Evolutionary conservation across 352 stramenopile genomes (phyloP).

Genomic region (Phytophthora cryptogea): DNA sequence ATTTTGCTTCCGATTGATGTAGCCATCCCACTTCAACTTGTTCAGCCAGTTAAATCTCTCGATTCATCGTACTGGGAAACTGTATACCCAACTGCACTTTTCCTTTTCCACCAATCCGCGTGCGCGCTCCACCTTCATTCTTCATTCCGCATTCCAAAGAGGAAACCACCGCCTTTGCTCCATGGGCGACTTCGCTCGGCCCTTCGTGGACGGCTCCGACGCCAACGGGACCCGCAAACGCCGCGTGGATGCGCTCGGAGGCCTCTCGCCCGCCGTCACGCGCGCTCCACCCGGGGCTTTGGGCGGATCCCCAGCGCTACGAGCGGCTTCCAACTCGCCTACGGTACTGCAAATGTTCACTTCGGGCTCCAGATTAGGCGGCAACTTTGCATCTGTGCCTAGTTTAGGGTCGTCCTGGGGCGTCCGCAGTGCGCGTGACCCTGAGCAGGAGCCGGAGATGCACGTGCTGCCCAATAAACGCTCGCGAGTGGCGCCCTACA

Average conservation of each 20-base stretch:
- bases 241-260: slow-evolving; percentile 24
- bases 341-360: slow-evolving; percentile 35
- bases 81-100: background rate
- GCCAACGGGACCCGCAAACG: slow-evolving; percentile 27
- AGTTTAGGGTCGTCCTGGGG: slow-evolving; percentile 36
- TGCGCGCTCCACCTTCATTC: slow-evolving; percentile 7
- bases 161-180: slow-evolving; percentile 7
- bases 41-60: slow-evolving; percentile 13
- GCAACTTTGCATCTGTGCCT: slow-evolving; percentile 26
- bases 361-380: slow-evolving; percentile 2
- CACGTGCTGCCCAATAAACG: slow-evolving; percentile 33
- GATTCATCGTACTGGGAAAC: background rate
- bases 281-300: slow-evolving; percentile 14
- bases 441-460: slow-evolving; percentile 43
- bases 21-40: slow-evolving; percentile 22
- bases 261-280: slow-evolving; percentile 23
- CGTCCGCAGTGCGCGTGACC: slow-evolving; percentile 25
- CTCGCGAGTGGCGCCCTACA: slow-evolving; percentile 18
- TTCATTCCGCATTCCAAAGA: slow-evolving; percentile 20
- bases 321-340: slow-evolving; percentile 13
- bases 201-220: slow-evolving; percentile 26
- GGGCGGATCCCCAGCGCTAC: slow-evolving; percentile 10
- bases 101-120: slow-evolving; percentile 5
- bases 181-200: slow-evolving; percentile 29
- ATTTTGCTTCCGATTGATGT: background rate